Evolutionary conservation across 495 filamentous ascomycete species (phyloP).

Genomic region (Penicillium mononematosum): DNA sequence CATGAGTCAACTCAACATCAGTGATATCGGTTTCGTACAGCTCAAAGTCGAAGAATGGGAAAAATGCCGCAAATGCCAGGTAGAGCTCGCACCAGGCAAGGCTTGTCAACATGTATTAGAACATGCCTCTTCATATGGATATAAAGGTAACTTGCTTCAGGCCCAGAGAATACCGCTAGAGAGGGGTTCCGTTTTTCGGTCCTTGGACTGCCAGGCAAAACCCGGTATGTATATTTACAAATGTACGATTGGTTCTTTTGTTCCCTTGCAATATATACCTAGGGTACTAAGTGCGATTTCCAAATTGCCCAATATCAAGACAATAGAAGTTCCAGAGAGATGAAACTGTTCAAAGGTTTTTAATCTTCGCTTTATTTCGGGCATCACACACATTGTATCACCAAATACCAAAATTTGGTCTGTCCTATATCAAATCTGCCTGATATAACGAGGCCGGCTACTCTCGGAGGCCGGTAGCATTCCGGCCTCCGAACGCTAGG

Average conservation of each 20-base stretch:
- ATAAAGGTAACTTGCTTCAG: too few species aligned
- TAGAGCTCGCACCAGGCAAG: too few species aligned
- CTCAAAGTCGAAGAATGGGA: too few species aligned
- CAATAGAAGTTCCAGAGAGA: neutral
- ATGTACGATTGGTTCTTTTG: neutral
- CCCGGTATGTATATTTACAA: too few species aligned
- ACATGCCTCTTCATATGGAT: too few species aligned
- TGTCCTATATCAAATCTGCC: slow-evolving; percentile 4
- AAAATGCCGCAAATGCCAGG: too few species aligned
- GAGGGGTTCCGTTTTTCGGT: too few species aligned
- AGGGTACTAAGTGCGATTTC: neutral
- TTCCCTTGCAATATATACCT: neutral
- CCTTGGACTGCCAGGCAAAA: too few species aligned
- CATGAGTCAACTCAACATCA: too few species aligned
- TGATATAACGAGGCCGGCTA: slow-evolving; percentile 32
- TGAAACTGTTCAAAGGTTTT: neutral
- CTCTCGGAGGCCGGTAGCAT: slow-evolving; percentile 46
- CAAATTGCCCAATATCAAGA: neutral
- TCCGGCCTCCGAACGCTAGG: slow-evolving; percentile 43
- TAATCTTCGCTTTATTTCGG: neutral
- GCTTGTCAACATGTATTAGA: too few species aligned
- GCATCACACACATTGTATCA: neutral
- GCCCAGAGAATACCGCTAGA: too few species aligned
- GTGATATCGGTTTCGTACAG: too few species aligned
- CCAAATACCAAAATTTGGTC: neutral